Evolutionary conservation across 2,329 filamentous ascomycete genomes (phyloP), one percentile per base, ranked within the genome.

Genomic region (Microascus cirrosus): DNA sequence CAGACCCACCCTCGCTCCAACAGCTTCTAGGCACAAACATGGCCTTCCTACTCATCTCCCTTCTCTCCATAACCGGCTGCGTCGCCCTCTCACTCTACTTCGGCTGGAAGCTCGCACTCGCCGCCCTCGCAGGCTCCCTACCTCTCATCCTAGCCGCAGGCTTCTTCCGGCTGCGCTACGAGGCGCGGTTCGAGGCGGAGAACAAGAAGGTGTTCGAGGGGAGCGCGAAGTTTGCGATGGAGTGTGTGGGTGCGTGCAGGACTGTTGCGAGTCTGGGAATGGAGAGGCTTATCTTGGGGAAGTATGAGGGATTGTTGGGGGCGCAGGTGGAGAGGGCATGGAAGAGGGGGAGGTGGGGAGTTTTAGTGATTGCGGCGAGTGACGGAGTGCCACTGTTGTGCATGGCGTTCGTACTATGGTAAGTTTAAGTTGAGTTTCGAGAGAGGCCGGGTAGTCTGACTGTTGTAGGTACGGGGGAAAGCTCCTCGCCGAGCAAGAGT

Each of bases 101-200:
- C 42, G 68, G 67, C 0, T 74, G 71, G 71, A 72, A 73, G 53
- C 64, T 74, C 1, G 68, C 66, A 3, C 54, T 73, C 15, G 65
- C 74, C 3, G 70, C 73, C 1, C 70, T 70, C 54, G 72, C 65
- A 54, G 65, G 68, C 1, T 68, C 66, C 2, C 60, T 74, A 36
- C 72, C 72, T 0, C 57, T 70, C 2, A 67, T 72, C 58, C 53
- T 73, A 1, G 60, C 59, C 1, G 63, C 73, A 1, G 73, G 73
- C 0, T 83, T 85, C 42, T 80, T 84, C 52, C 69, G 75, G 51
- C 75, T 82, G 3, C 54, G 57, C 11, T 57, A 61, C 55, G 60
- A 61, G 36, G 48, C 55, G 18, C 39, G 57, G 12, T 58, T 54
- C 20, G 57, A 48, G 8, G 36, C 51, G 20, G 54, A 53, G n/a